Evolutionary conservation across 192 early-diverging fungal species (phyloP).

Genomic region (Podochytrium sp.): DNA sequence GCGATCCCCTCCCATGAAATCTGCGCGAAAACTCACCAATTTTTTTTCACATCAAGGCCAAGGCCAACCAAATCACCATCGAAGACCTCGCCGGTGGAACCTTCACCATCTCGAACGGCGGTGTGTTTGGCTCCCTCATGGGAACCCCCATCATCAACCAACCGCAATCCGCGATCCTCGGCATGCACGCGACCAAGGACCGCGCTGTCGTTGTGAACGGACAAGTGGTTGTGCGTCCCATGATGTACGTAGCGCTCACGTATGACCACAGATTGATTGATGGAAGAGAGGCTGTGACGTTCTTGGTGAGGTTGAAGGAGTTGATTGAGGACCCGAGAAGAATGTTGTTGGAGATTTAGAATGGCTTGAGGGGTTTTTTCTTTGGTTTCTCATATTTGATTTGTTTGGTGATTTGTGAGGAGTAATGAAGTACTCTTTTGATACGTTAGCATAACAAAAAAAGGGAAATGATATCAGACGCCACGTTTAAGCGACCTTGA

Average conservation of each 20-base stretch:
- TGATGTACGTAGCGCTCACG: conserved; percentile 97
- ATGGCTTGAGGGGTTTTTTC: too few species aligned
- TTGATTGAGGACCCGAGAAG: conserved; percentile 93
- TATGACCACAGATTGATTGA: conserved; percentile 99
- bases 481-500: too few species aligned
- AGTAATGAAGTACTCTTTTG: too few species aligned
- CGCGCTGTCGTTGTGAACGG: conserved; percentile 93
- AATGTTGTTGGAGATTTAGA: conserved; percentile 87
- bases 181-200: conserved; percentile 99
- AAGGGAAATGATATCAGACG: too few species aligned
- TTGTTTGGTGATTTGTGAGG: too few species aligned
- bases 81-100: conserved; percentile 99
- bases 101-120: conserved; percentile 99
- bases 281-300: conserved; percentile 97
- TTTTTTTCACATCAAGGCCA: conserved; percentile 66
- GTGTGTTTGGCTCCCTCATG: conserved; percentile 95
- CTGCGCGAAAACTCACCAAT: background rate
- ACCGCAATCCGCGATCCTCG: conserved; percentile 95
- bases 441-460: too few species aligned
- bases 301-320: conserved; percentile 97
- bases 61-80: conserved; percentile 93
- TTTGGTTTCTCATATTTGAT: too few species aligned
- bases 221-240: conserved; percentile 66
- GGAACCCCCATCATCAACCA: conserved; percentile 99
- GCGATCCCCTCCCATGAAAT: background rate